phyloP scores from a whole-genome alignment of 75 land plant species.

The Azolla pinnata region DNA sequence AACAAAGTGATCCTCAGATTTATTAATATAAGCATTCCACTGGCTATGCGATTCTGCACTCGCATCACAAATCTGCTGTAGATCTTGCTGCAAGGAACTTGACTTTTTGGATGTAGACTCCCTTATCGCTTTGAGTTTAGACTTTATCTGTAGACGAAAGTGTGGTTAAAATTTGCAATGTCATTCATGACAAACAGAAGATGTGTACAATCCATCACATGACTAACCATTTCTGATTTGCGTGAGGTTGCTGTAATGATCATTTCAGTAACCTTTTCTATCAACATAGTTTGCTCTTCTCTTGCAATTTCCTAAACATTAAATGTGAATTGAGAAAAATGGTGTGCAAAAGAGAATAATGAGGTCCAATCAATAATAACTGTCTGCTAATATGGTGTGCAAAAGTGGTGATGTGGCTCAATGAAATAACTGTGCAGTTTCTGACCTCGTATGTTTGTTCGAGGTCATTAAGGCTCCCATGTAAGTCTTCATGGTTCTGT shows the following conservation, averaged over 20 bases:
- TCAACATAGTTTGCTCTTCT: constrained; percentile 21
- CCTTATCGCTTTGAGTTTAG: constrained; percentile 12
- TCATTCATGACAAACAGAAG: background rate
- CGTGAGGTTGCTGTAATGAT: constrained; percentile 59
- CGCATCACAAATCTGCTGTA: constrained; percentile 12
- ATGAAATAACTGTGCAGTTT: background rate
- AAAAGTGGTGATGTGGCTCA: background rate
- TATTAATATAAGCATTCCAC: constrained; percentile 9
- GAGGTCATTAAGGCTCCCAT: constrained; percentile 18
- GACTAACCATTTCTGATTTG: constrained; percentile 61
- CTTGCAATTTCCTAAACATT: constrained; percentile 11
- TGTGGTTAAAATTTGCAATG: too few species aligned
- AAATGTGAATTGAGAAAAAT: too few species aligned
- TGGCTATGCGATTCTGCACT: constrained; percentile 6
- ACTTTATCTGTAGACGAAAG: constrained; percentile 8
- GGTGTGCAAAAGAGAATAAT: background rate
- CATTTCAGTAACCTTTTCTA: constrained; percentile 70
- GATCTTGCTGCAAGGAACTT: constrained; percentile 9
- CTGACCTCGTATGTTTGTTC: constrained; percentile 20
- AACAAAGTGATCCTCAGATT: constrained; percentile 14
- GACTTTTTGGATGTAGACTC: constrained; percentile 9
- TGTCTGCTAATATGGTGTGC: background rate
- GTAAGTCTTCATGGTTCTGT: constrained; percentile 3
- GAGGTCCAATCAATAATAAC: background rate
- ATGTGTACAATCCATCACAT: background rate